Evolutionary conservation across 306 rosid genomes (phyloP), one percentile per base, ranked within the genome.

Genomic region (Pyrus communis): DNA sequence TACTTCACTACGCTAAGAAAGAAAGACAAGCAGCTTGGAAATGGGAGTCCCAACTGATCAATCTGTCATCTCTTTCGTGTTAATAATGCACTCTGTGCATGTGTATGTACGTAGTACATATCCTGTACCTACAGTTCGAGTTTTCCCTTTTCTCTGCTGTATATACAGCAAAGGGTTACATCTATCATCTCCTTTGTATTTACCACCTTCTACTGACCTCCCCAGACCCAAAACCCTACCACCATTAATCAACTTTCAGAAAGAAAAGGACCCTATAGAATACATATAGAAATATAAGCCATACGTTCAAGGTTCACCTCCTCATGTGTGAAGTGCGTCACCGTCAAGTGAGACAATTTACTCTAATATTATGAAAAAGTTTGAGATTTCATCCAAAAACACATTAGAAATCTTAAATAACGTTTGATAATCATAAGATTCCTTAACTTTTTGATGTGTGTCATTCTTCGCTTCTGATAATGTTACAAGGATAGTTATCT

Each of bases 11-110:
- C 12, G 46, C 54, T 18, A 67, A 55, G 82, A 70, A 14, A 49
- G 19, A 54, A 80, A 75, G 69, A 75, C 70, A 78, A 78, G 45
- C 57, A 54, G 67, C 82, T 68, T 87, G 64, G 84, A 61, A 75
- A 67, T 21, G 7, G 43, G 82, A 61, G 76, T 78, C 76, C 81
- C 23, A 22, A 14, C 18, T 49, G 54, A 49, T 38, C 5, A 21
- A 30, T 45, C 55, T 71, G 61, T 27, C 69, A 35, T 40, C 27
- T 59, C 30, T 23, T 11, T 28, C 65, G 25, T 23, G 21, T 35
- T 11, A 18, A 23, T 33, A 9, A 2, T 4, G 1, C 25, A 31
- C 21, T 30, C n/a, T 30, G 42, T 30, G 2, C 18, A 30, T 27
- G 22, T 61, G 18, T 61, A 63, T 11, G 17, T 23, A 59, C 30